These are phyloP conservation scores for Zelopaecilomyces penicillatus DNA, from an alignment of 2,329 filamentous ascomycete genomes.

Conservation along the genomic window DNA sequence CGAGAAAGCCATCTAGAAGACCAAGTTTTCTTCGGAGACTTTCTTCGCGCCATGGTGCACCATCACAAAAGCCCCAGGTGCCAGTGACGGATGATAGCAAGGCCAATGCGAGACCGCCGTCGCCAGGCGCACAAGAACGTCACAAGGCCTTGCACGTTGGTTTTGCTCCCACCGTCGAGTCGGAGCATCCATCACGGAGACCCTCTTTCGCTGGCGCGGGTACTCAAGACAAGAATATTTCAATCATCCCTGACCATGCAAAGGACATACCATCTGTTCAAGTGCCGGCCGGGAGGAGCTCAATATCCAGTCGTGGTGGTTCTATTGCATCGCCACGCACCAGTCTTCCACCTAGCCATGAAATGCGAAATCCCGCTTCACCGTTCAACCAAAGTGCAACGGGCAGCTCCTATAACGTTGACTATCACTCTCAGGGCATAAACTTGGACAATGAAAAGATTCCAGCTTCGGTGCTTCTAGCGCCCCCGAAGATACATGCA, in stretches of 20 bases:
- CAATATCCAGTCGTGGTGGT: not conserved
- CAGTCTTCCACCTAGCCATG: constrained; percentile 1
- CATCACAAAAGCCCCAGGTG: constrained; percentile 6
- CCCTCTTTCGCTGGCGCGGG: not conserved
- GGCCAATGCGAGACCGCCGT: constrained; percentile 6
- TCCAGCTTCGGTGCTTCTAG: constrained; percentile 25
- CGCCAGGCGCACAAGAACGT: constrained; percentile 13
- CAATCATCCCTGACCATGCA: not conserved
- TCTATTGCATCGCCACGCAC: constrained; percentile 2
- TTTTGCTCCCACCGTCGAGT: constrained; percentile 15
- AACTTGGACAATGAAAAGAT: constrained; percentile 36
- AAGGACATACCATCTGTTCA: not conserved
- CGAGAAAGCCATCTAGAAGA: constrained; percentile 29
- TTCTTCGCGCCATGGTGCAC: constrained; percentile 32
- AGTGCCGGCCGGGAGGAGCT: too few species aligned
- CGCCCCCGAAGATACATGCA: constrained; percentile 27
- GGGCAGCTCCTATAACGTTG: constrained; percentile 15
- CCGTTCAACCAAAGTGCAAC: constrained; percentile 3
- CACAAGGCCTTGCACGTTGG: constrained; percentile 23
- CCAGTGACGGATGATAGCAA: constrained; percentile 4
- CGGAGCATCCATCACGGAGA: not conserved
- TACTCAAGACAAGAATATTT: not conserved
- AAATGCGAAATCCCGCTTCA: constrained; percentile 1
- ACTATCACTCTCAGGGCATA: constrained; percentile 18
- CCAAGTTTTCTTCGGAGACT: constrained; percentile 39